Evolutionary conservation across 2,329 filamentous ascomycete genomes (phyloP).

Genomic region (Xylariaceae sp.): DNA sequence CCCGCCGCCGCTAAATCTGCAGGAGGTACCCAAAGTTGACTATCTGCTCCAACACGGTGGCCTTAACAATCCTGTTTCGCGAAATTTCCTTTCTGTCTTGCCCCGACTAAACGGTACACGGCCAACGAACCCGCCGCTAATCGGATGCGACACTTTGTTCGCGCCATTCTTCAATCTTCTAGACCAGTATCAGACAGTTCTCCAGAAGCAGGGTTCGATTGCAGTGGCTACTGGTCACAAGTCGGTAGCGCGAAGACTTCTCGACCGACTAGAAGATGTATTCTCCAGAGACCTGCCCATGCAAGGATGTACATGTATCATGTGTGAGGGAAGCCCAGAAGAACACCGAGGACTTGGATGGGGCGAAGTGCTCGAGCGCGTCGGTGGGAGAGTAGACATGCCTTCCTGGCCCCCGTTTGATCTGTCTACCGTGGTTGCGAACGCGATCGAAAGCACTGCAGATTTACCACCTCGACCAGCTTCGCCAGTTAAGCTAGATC

Average conservation of each 20-base stretch:
- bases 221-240: constrained; percentile 94
- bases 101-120: constrained; percentile 53
- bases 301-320: constrained; percentile 77
- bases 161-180: constrained; percentile 76
- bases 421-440: constrained; percentile 56
- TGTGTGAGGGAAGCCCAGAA: constrained; percentile 63
- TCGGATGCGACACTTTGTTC: constrained; percentile 69
- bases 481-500: constrained; percentile 72
- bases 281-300: constrained; percentile 88
- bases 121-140: constrained; percentile 58
- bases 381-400: constrained; percentile 80
- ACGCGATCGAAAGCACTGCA: constrained; percentile 59
- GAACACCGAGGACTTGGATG: constrained; percentile 75
- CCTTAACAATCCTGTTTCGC: constrained; percentile 64
- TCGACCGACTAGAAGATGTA: constrained; percentile 88
- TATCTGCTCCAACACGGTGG: constrained; percentile 90
- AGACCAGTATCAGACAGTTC: constrained; percentile 78
- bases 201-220: constrained; percentile 78
- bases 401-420: constrained; percentile 87
- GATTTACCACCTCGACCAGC: constrained; percentile 52
- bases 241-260: constrained; percentile 81
- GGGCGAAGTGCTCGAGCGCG: constrained; percentile 91
- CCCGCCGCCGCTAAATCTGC: constrained; percentile 66
- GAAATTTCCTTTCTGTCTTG: constrained; percentile 63
- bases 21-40: constrained; percentile 77